These are phyloP conservation scores for Cryptococcus deneoformans DNA, from an alignment of 1,284 basidiomycete genomes.

Conservation along the genomic window DNA sequence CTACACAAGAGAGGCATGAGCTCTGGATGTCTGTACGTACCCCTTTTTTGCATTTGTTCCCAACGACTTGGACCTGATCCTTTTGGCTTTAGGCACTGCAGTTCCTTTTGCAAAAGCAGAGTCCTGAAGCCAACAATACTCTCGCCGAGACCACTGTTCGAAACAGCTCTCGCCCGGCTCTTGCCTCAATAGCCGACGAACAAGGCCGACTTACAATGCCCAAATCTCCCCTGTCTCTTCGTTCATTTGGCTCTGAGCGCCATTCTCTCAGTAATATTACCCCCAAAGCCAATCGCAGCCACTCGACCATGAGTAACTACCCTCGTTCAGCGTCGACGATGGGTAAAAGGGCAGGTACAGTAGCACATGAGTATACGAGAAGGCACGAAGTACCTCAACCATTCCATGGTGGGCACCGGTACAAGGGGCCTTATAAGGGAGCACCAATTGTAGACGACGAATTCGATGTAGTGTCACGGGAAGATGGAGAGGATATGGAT, in stretches of 20 bases:
- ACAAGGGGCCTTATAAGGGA: slow-evolving; percentile 43
- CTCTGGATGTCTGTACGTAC: slow-evolving; percentile 87
- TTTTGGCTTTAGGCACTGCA: slow-evolving; percentile 25
- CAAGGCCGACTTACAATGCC: slow-evolving; percentile 28
- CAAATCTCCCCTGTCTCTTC: slow-evolving; percentile 33
- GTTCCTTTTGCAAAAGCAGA: slow-evolving; percentile 45
- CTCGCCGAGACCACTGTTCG: slow-evolving; percentile 17
- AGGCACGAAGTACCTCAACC: slow-evolving; percentile 54
- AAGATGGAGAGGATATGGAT: slow-evolving; percentile 68
- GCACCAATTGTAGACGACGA: slow-evolving; percentile 54
- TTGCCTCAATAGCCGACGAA: slow-evolving; percentile 38
- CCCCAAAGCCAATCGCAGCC: slow-evolving; percentile 28
- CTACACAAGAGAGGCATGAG: slow-evolving; percentile 90
- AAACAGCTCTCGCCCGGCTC: slow-evolving; percentile 18
- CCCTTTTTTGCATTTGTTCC: slow-evolving; percentile 1
- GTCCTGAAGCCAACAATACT: slow-evolving; percentile 6
- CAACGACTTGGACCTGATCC: background rate
- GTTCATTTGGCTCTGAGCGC: slow-evolving; percentile 31
- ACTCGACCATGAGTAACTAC: slow-evolving; percentile 55
- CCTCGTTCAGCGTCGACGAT: slow-evolving; percentile 54
- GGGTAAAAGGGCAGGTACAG: slow-evolving; percentile 79
- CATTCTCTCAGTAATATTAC: slow-evolving; percentile 29
- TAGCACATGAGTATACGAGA: slow-evolving; percentile 81
- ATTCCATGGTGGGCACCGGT: slow-evolving; percentile 41
- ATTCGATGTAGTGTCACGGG: slow-evolving; percentile 55